Evolutionary conservation across 306 rosid genomes (phyloP).

Genomic region (Acacia melanoxylon): DNA sequence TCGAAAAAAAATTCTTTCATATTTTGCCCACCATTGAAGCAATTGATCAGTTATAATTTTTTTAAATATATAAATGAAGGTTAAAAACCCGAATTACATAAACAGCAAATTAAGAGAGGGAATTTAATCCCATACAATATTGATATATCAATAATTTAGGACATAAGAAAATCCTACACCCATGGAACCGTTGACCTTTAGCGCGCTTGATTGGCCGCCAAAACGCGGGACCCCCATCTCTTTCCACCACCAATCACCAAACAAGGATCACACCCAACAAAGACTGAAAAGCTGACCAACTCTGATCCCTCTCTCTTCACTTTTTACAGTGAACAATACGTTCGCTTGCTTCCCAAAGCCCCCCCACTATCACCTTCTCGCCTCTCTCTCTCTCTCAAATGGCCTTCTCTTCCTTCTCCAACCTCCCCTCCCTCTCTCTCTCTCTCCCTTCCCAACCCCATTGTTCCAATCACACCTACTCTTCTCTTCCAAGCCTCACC

Average conservation of each 20-base stretch:
- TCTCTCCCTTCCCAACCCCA: slow-evolving; percentile 32
- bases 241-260: background rate
- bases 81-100: no score
- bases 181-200: background rate
- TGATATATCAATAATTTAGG: no score
- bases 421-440: slow-evolving; percentile 38
- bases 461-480: background rate
- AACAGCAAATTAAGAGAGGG: no score
- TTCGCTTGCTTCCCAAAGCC: background rate
- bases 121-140: no score
- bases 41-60: no score
- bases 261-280: background rate
- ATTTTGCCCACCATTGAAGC: no score
- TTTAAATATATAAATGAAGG: no score
- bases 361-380: background rate
- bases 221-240: background rate
- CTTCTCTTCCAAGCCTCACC: slow-evolving; percentile 34
- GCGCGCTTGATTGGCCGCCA: background rate
- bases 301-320: background rate
- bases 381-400: slow-evolving; percentile 18
- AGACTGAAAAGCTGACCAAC: background rate
- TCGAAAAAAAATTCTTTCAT: no score
- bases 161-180: no score
- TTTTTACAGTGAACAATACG: slow-evolving; percentile 4
- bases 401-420: slow-evolving; percentile 59